Evolutionary conservation across 345 rosid species (phyloP), one percentile per base, ranked within the genome.

Genomic region (Eucalyptus erythrocorys): DNA sequence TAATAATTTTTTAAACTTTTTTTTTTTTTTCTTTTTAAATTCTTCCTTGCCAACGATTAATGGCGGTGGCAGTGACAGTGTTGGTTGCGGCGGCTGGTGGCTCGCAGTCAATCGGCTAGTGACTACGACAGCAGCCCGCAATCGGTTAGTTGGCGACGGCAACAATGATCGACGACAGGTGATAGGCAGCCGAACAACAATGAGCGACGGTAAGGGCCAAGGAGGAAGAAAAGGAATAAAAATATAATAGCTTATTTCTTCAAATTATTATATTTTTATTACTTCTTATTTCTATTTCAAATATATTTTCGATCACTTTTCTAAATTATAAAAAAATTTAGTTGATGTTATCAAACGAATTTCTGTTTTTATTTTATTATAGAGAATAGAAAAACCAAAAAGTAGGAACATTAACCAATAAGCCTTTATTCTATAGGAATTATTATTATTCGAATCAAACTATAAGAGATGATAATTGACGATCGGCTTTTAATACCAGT

Each of bases 131-230:
- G 3, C 0, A 4, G 24, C 55, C 8, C 10, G 0, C 10, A 7
- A 1, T 51, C 24, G 4, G 2, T 51, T 2, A 2, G 1, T 51
- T 51, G 24, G 24, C 26, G 4, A 51, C 1, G 8, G 4, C 9
- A 0, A 51, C 1, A 19, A 1, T 0, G 8, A 3, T 51, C 10
- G 2, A 51, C 10, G 0, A 4, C 10, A 7, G 0, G 24, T 10
- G 2, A 1, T 2, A 1, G 0, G 24, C 0, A 1, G 2, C 2
- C 2, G 0, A 0, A 51, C 55, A 51, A 19, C 2, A 19, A 1
- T 0, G 1, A 1, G 57, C 0, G 0, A 2, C 2, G 0, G 2
- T 1, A 7, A 0, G 26, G 57, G 2, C 10, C 26, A 51, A 19
- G 57, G 5, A 51, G 57, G 57, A 51, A 51, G 4, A 51, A 19